Evolutionary conservation across 495 filamentous ascomycete species (phyloP).

Genomic region (Lindgomyces ingoldianus): DNA sequence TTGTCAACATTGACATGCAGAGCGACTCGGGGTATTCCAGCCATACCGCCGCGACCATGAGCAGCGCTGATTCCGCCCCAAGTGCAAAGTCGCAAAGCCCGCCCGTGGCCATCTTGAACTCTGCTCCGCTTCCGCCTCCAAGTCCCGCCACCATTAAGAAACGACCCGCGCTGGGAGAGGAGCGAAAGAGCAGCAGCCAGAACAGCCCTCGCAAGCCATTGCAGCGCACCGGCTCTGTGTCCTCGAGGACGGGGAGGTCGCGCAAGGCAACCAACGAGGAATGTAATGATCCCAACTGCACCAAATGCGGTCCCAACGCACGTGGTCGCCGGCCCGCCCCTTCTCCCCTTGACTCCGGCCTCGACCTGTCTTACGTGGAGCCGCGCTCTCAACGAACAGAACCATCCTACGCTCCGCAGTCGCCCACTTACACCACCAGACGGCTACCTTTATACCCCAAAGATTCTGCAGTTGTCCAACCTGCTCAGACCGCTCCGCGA

Average conservation of each 20-base stretch:
- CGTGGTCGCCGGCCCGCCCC: constrained; percentile 7
- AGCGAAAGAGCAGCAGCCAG: constrained; percentile 23
- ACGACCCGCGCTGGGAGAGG: constrained; percentile 16
- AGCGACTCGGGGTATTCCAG: constrained; percentile 69
- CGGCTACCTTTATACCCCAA: constrained; percentile 19
- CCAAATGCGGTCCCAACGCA: constrained; percentile 18
- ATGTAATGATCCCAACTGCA: constrained; percentile 40
- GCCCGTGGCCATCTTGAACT: constrained; percentile 9
- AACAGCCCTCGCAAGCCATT: constrained; percentile 34
- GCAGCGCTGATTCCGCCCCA: constrained; percentile 57
- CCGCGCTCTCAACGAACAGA: constrained; percentile 20
- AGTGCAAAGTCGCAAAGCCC: constrained; percentile 33
- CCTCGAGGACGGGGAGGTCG: not conserved
- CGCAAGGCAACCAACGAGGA: constrained; percentile 24
- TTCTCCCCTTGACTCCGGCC: constrained; percentile 24
- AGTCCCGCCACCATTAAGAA: constrained; percentile 24
- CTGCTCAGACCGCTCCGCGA: constrained; percentile 13
- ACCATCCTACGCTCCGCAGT: constrained; percentile 10
- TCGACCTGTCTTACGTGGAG: constrained; percentile 27
- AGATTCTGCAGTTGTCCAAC: constrained; percentile 26
- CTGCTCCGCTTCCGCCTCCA: constrained; percentile 8
- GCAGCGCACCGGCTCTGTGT: constrained; percentile 17
- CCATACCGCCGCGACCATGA: constrained; percentile 59
- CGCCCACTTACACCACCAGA: constrained; percentile 25
- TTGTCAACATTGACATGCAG: constrained; percentile 48